These are phyloP conservation scores for Fusarium sp. DNA, from an alignment of 2,329 filamentous ascomycete species.

Conservation along the genomic window DNA sequence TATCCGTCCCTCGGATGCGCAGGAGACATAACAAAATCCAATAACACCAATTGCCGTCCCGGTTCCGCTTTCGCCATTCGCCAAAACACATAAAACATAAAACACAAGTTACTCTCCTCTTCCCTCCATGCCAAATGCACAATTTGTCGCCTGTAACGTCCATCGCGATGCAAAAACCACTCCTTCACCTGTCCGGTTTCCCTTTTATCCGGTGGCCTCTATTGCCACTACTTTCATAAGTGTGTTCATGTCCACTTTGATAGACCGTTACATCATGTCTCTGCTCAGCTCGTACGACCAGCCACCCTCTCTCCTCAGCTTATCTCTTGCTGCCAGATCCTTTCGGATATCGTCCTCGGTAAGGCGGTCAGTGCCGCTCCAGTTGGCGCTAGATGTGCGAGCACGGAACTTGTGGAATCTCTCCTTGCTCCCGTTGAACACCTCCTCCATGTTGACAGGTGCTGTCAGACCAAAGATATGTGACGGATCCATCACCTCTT, in stretches of 20 bases:
- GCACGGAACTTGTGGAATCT: constrained; percentile 86
- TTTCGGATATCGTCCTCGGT: constrained; percentile 86
- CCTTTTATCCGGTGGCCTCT: constrained; percentile 17
- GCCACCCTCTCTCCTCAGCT: constrained; percentile 80
- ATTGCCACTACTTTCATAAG: constrained; percentile 17
- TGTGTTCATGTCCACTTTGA: constrained; percentile 27
- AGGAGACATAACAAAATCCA: not conserved
- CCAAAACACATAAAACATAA: constrained; percentile 26
- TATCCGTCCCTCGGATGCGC: not conserved
- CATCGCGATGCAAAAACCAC: constrained; percentile 25
- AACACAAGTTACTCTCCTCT: constrained; percentile 12
- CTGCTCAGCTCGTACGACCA: constrained; percentile 75
- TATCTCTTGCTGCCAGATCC: constrained; percentile 80
- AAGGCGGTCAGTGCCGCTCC: constrained; percentile 80
- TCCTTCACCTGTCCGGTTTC: constrained; percentile 14
- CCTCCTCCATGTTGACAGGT: constrained; percentile 93
- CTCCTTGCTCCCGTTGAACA: constrained; percentile 89
- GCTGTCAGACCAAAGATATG: constrained; percentile 87
- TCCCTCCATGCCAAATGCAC: constrained; percentile 31
- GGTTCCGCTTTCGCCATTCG: constrained; percentile 34
- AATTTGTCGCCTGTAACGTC: constrained; percentile 33
- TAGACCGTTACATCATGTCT: constrained; percentile 51
- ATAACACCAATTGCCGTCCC: not conserved
- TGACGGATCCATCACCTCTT: constrained; percentile 85
- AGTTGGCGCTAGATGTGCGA: constrained; percentile 93